phyloP scores from a whole-genome alignment of 1,284 basidiomycete species.

The Cutaneotrichosporon spelunceum region DNA sequence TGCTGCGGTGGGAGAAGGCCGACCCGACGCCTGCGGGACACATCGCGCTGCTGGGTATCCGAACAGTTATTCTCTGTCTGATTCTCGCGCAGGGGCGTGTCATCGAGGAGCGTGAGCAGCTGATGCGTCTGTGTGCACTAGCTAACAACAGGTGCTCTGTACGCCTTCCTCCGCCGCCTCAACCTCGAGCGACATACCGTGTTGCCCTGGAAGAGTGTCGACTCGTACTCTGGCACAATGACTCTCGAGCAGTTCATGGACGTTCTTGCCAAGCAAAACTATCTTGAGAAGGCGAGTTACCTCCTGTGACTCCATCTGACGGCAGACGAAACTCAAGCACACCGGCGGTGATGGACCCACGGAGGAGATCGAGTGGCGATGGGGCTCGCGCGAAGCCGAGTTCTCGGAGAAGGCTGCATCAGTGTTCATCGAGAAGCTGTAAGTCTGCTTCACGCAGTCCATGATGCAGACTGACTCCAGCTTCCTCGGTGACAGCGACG shows the following conservation, averaged over 20 bases:
- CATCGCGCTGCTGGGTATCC: slow-evolving; percentile 43
- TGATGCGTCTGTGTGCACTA: too few species aligned
- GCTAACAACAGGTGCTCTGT: slow-evolving; percentile 31
- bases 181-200: slow-evolving; percentile 41
- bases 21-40: slow-evolving; percentile 39
- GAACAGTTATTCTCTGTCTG: slow-evolving; percentile 47
- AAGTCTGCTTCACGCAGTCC: slow-evolving; percentile 17
- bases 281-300: slow-evolving; percentile 43
- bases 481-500: slow-evolving; percentile 14
- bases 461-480: slow-evolving; percentile 12
- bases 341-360: not conserved
- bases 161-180: slow-evolving; percentile 37
- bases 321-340: slow-evolving; percentile 1
- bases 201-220: slow-evolving; percentile 37
- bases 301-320: not conserved
- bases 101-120: slow-evolving; percentile 40
- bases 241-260: slow-evolving; percentile 49
- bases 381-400: slow-evolving; percentile 49
- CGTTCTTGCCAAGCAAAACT: slow-evolving; percentile 38
- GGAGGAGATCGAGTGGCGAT: slow-evolving; percentile 39
- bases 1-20: slow-evolving; percentile 45
- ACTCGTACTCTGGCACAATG: slow-evolving; percentile 27
- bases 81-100: slow-evolving; percentile 39
- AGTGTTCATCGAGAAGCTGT: slow-evolving; percentile 46
- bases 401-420: slow-evolving; percentile 46